Percentiles rank a stretch among this genome's conserved stretches.
These are phyloP conservation scores for Ophiostoma australiae DNA, from an alignment of 2,329 filamentous ascomycete species.

Conservation along the genomic window DNA sequence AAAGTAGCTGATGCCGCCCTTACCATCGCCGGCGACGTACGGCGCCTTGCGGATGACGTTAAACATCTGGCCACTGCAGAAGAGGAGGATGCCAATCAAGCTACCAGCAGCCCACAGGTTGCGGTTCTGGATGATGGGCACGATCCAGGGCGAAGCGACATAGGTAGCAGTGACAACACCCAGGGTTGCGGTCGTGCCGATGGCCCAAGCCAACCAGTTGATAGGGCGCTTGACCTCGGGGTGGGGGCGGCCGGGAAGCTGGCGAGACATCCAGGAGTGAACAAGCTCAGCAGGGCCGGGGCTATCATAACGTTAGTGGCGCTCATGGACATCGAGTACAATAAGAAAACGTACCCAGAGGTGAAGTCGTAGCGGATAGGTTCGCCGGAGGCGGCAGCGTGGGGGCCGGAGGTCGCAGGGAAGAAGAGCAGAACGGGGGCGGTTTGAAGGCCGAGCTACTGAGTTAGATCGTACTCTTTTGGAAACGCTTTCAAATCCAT, in stretches of 20 bases:
- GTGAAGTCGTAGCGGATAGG: constrained; percentile 83
- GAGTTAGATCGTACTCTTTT: background rate
- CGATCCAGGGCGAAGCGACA: constrained; percentile 70
- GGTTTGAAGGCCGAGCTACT: constrained; percentile 83
- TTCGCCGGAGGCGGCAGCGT: constrained; percentile 63
- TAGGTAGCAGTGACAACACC: constrained; percentile 63
- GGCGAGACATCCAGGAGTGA: constrained; percentile 70
- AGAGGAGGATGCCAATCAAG: constrained; percentile 82
- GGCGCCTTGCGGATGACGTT: constrained; percentile 96
- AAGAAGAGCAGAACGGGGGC: constrained; percentile 87
- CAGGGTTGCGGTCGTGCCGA: constrained; percentile 62
- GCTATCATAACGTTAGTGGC: constrained; percentile 40
- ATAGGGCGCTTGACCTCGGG: constrained; percentile 76
- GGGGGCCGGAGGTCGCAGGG: constrained; percentile 74
- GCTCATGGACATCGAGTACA: background rate
- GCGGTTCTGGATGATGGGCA: constrained; percentile 80
- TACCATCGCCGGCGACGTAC: constrained; percentile 80
- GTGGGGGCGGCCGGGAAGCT: constrained; percentile 72
- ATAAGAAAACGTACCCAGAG: constrained; percentile 55
- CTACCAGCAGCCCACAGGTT: constrained; percentile 91
- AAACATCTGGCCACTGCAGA: constrained; percentile 98
- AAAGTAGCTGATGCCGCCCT: constrained; percentile 84
- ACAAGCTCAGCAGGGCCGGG: constrained; percentile 70
- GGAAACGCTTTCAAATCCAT: background rate
- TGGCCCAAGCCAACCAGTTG: constrained; percentile 75